Evolutionary conservation across 176 grass and related monocot genomes (phyloP), one percentile per base, ranked within the genome.

Genomic region (Carex scoparia): DNA sequence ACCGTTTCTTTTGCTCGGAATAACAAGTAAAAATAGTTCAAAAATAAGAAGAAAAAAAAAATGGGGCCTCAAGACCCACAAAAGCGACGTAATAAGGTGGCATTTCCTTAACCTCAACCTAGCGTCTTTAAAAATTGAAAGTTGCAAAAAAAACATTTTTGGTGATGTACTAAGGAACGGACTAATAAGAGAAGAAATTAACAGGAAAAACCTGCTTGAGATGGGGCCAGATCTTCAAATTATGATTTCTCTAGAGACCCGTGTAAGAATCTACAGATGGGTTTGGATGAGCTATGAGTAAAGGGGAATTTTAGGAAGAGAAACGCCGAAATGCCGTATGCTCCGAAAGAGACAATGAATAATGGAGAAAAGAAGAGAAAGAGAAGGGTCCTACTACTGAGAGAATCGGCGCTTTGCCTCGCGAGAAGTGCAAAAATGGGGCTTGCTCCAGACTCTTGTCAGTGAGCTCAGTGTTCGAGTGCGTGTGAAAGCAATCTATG

Each of bases 381-480:
- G 79, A 82, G 60, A 82, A 44, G 81, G 61, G 44, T 65, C 81
- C 81, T 69, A 44, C 54, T 32, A 28, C 32, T 48, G 31, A 38
- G 37, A 44, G 61, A 83, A 83, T 51, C 61, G 61, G 79, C 28
- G 74, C 51, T 78, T 81, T 81, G 59, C 79, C 79, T 83, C 64
- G 81, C 37, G 37, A 63, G 79, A 66, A 83, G 81, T 65, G 81
- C 81, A 69, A 56, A 69, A 56, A 68, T n/a, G 81, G 15, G 60
- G 42, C 63, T 83, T 55, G 32, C 65, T 82, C 40, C 60, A 46
- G 63, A 66, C 42, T 83, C 27, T 40, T 83, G 81, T 83, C 81
- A 83, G 63, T 83, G 62, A 83, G 81, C 61, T 64, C 81, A 69
- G 81, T 69, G 61, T 66, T 2, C 13, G 11, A 40, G 54, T 44